These are phyloP conservation scores for Verbascum thapsus DNA, from an alignment of 257 asterid genomes.

Conservation along the genomic window DNA sequence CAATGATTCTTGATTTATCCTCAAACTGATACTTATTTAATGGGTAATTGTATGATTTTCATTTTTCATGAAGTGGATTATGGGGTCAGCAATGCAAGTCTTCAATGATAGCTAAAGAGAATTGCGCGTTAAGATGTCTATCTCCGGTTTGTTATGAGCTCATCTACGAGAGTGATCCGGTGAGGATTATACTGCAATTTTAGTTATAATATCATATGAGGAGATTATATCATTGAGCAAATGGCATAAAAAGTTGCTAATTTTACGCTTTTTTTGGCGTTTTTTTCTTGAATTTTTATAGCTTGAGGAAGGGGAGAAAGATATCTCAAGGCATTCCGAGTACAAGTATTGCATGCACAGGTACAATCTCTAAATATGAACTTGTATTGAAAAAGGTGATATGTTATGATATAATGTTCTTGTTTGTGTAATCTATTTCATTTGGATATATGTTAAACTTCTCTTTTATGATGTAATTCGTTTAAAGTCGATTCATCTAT, in stretches of 20 bases:
- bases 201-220: slow-evolving; percentile 6
- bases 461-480: neutral
- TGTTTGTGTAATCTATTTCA: neutral
- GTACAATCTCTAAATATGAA: slow-evolving; percentile 41
- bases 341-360: slow-evolving; percentile 95
- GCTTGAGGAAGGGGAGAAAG: slow-evolving; percentile 98
- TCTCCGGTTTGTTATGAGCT: slow-evolving; percentile 82
- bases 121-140: slow-evolving; percentile 81
- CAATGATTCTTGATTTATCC: neutral
- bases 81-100: slow-evolving; percentile 84
- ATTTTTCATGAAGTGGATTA: slow-evolving; percentile 78
- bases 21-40: slow-evolving; percentile 1
- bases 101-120: slow-evolving; percentile 73
- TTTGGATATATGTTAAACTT: neutral
- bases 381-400: neutral
- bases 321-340: slow-evolving; percentile 70
- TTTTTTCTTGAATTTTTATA: slow-evolving; percentile 35
- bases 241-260: neutral
- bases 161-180: slow-evolving; percentile 92
- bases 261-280: slow-evolving; percentile 16
- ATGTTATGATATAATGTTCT: neutral
- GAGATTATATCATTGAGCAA: slow-evolving; percentile 9
- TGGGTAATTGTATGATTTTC: slow-evolving; percentile 25
- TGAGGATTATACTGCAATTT: slow-evolving; percentile 34
- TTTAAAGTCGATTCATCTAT: no score